These are phyloP conservation scores for Xylariales sp. DNA, from an alignment of 2,329 filamentous ascomycete genomes.

Conservation along the genomic window DNA sequence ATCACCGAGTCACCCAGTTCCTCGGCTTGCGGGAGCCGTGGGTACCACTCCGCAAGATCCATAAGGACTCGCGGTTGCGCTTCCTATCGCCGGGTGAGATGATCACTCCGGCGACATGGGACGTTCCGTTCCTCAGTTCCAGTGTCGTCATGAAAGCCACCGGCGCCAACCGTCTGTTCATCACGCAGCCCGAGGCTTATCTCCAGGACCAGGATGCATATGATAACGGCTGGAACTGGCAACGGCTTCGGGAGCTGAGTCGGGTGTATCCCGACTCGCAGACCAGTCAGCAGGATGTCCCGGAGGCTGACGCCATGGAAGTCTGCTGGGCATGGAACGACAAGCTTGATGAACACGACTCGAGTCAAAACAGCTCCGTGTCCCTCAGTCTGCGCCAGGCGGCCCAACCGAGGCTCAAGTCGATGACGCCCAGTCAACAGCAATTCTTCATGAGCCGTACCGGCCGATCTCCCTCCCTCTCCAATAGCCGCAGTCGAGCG, in stretches of 20 bases:
- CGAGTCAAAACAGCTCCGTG: slow-evolving; percentile 37
- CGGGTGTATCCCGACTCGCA: slow-evolving; percentile 47
- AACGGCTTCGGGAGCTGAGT: slow-evolving; percentile 58
- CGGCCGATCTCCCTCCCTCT: slow-evolving; percentile 31
- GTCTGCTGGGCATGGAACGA: slow-evolving; percentile 65
- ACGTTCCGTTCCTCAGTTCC: slow-evolving; percentile 63
- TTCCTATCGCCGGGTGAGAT: slow-evolving; percentile 70
- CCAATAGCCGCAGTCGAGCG: slow-evolving; percentile 28
- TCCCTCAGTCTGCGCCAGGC: slow-evolving; percentile 38
- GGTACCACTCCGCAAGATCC: slow-evolving; percentile 72
- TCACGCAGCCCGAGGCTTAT: slow-evolving; percentile 73
- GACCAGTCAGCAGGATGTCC: slow-evolving; percentile 40
- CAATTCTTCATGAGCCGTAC: slow-evolving; percentile 25
- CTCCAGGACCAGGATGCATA: slow-evolving; percentile 56
- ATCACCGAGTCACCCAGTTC: slow-evolving; percentile 37
- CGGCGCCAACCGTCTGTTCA: slow-evolving; percentile 61
- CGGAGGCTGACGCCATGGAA: slow-evolving; percentile 59
- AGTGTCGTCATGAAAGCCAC: slow-evolving; percentile 69
- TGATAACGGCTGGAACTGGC: slow-evolving; percentile 65
- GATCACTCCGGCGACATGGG: slow-evolving; percentile 68
- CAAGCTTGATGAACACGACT: slow-evolving; percentile 51
- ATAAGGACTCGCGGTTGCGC: slow-evolving; percentile 66
- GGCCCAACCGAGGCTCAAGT: slow-evolving; percentile 31
- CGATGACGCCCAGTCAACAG: slow-evolving; percentile 37
- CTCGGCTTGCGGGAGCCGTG: slow-evolving; percentile 63